Evolutionary conservation across 345 rosid species (phyloP).

Genomic region (thale cress (Arabidopsis thaliana)): DNA sequence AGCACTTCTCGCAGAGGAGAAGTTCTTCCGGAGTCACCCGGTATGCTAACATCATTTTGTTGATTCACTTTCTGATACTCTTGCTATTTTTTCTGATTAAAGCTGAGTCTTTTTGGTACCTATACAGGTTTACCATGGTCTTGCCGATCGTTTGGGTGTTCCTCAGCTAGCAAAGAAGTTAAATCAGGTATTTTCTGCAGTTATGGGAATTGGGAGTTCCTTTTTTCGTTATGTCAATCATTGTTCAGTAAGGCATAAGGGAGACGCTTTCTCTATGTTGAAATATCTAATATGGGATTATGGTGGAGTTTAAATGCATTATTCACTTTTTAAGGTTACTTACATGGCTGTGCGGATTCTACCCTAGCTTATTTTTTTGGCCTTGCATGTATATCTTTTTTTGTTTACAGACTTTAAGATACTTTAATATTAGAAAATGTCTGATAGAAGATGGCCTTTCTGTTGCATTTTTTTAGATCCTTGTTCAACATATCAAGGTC

Average conservation of each 20-base stretch:
- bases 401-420: neutral
- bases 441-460: slow-evolving; percentile 26
- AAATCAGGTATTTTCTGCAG: slow-evolving; percentile 57
- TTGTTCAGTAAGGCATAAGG: slow-evolving; percentile 15
- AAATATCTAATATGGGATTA: slow-evolving; percentile 2
- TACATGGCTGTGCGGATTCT: slow-evolving; percentile 10
- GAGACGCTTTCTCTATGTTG: slow-evolving; percentile 11
- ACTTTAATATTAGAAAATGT: slow-evolving; percentile 17
- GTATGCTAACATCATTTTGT: slow-evolving; percentile 45
- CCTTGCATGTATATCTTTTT: slow-evolving; percentile 21
- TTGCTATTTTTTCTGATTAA: slow-evolving; percentile 21
- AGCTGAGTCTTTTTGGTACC: slow-evolving; percentile 28
- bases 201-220: slow-evolving; percentile 13
- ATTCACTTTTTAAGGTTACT: neutral
- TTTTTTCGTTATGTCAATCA: neutral
- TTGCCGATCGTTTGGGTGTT: slow-evolving; percentile 65
- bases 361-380: slow-evolving; percentile 1
- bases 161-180: slow-evolving; percentile 77
- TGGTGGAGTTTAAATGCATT: slow-evolving; percentile 6
- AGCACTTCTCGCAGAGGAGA: slow-evolving; percentile 60
- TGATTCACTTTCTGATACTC: slow-evolving; percentile 30
- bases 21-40: slow-evolving; percentile 59
- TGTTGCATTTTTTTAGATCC: slow-evolving; percentile 50
- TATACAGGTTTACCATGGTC: slow-evolving; percentile 61
- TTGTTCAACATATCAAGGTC: slow-evolving; percentile 65